Percentiles rank a stretch among this genome's conserved stretches.
These are phyloP conservation scores for Debaryomyces singareniensis DNA, from an alignment of 1,139 yeast genomes.

Conservation along the genomic window DNA sequence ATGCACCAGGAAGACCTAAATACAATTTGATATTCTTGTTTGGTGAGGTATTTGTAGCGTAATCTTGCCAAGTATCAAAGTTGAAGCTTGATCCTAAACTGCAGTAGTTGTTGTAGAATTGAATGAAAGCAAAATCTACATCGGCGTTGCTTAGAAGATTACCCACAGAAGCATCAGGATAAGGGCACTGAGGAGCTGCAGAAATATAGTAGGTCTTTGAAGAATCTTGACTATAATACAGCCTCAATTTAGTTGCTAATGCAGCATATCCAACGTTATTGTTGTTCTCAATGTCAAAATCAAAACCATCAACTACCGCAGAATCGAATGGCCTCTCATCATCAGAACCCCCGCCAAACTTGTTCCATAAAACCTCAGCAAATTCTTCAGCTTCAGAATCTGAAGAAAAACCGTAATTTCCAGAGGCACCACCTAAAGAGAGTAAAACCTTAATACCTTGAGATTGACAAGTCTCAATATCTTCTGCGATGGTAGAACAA, in stretches of 20 bases:
- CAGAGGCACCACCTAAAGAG: conserved; percentile 85
- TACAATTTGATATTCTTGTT: conserved; percentile 60
- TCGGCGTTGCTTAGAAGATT: conserved; percentile 53
- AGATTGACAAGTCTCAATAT: conserved; percentile 76
- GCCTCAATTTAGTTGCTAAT: conserved; percentile 55
- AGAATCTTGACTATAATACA: conserved; percentile 43
- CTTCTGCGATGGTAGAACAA: conserved; percentile 63
- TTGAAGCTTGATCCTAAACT: conserved; percentile 56
- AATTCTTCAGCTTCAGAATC: conserved; percentile 60
- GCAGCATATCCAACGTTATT: conserved; percentile 53
- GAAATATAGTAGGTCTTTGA: conserved; percentile 68
- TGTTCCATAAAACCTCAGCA: conserved; percentile 77
- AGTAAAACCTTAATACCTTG: conserved; percentile 72
- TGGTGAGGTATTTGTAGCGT: conserved; percentile 57
- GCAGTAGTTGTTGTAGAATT: conserved; percentile 91
- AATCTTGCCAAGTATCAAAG: conserved; percentile 79
- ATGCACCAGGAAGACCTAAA: conserved; percentile 70
- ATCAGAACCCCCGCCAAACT: conserved; percentile 71
- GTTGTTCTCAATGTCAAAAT: conserved; percentile 40
- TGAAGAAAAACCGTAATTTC: conserved; percentile 64
- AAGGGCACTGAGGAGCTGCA: conserved; percentile 95
- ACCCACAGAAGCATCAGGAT: conserved; percentile 84
- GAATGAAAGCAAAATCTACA: conserved; percentile 83
- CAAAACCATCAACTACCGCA: conserved; percentile 41
- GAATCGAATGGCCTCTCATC: conserved; percentile 68